Evolutionary conservation across 305 asterid species (phyloP), one percentile per base, ranked within the genome.

Genomic region (Ilex paraguariensis): DNA sequence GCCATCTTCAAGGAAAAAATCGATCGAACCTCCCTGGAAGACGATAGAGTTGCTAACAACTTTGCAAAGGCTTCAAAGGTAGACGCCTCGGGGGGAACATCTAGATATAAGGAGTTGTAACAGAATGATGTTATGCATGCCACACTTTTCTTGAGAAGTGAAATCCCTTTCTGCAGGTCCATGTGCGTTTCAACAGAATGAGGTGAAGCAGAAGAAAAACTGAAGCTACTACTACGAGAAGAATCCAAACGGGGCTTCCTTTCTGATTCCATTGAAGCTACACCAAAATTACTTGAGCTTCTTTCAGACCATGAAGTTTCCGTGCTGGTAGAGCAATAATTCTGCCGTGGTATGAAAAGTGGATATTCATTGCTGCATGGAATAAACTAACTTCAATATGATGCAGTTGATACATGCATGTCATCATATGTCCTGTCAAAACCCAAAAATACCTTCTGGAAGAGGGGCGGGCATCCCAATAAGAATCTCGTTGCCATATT

Each of bases 111-210:
- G 51, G 83, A 76, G 81, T 81, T 86, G 63, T 86, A 87, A 81
- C 95, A 86, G 77, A 81, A 87, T 13, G 97, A 92, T 60, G 97
- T 87, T 62, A 83, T 68, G 81, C 97, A 87, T 52, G 97, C 95
- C 70, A 93, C 99, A 58, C 96, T 93, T 79, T 87, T 90, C 91
- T 93, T 93, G 60, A 93, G 95, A 78, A 93, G 99, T 55, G 97
- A 90, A 67, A 93, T 87, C 77, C 97, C 99, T 87, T 93, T 93
- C 84, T 90, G 97, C 86, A 93, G 77, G 79, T 93, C 99, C 84
- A 82, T 88, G 78, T 93, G 99, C 46, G 69, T 77, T 77, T 87
- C 97, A 64, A 77, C 60, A 32, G 99, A 86, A 74, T 90, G 99
- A 28, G 87, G 84, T 59, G 97, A 93, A 65, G 95, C 95, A 64